Conservation (phyloP, 306 rosid genomes). For the Geum urbanum region DNA sequence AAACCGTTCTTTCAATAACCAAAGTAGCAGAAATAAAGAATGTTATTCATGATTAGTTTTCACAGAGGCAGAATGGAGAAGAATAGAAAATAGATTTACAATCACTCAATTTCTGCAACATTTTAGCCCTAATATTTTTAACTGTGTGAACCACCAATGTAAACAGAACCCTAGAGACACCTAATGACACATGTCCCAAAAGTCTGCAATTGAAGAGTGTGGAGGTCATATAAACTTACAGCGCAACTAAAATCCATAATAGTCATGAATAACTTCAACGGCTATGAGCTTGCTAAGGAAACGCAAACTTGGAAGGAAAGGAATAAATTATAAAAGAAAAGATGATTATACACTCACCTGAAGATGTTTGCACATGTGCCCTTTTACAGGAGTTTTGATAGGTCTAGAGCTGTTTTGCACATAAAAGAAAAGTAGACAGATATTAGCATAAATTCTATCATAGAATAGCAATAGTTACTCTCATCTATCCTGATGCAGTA, state of each 20-base stretch:
- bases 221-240: background rate
- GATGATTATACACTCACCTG: conserved; percentile 47
- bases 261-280: background rate
- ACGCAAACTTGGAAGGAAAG: background rate
- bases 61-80: background rate
- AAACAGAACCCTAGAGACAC: no score
- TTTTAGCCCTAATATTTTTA: background rate
- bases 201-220: background rate
- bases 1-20: background rate
- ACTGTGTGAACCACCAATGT: no score
- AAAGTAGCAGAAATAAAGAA: background rate
- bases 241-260: background rate
- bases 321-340: background rate
- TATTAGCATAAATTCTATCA: conserved; percentile 9
- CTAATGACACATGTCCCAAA: background rate
- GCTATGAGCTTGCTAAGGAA: background rate
- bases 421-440: conserved; percentile 21
- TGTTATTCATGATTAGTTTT: background rate
- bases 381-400: conserved; percentile 85
- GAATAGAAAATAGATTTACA: no score
- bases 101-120: background rate
- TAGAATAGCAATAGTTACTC: background rate
- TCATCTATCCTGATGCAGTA: no score
- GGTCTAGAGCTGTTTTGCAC: conserved; percentile 56
- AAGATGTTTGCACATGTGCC: conserved; percentile 75